Conservation (phyloP, 1,139 yeast genomes). For the Hyphopichia pseudoburtonii region DNA sequence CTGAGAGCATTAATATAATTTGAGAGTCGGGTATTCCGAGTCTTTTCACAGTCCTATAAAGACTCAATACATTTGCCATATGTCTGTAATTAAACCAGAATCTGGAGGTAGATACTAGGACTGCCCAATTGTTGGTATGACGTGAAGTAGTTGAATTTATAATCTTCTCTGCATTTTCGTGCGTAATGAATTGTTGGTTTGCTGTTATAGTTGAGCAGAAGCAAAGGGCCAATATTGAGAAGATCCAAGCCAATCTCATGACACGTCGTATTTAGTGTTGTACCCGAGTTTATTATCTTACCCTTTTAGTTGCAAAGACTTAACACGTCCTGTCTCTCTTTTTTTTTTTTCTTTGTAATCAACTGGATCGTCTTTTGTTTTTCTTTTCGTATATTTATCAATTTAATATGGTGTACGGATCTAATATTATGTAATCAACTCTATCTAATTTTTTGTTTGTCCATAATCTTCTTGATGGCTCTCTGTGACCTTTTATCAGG, state of each 20-base stretch:
- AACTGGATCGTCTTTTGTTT: too few relatives aligned
- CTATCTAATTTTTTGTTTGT: too few relatives aligned
- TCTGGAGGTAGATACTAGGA: conserved; percentile 88
- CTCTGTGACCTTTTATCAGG: conserved; percentile 16
- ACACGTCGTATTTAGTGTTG: too few relatives aligned
- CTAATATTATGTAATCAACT: too few relatives aligned
- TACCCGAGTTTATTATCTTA: too few relatives aligned
- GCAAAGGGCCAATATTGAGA: not conserved
- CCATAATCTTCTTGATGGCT: not conserved
- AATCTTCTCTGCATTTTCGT: conserved; percentile 23
- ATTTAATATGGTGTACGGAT: too few relatives aligned
- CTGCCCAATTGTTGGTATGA: conserved; percentile 93
- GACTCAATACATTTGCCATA: conserved; percentile 92
- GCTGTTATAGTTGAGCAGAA: conserved; percentile 5
- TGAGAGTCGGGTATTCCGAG: conserved; percentile 98
- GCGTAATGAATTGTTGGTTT: conserved; percentile 11
- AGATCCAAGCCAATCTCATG: not conserved
- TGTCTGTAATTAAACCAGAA: conserved; percentile 98
- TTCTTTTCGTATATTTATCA: too few relatives aligned
- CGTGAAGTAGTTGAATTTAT: conserved; percentile 31
- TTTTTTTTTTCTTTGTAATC: too few relatives aligned
- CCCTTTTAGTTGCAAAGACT: too few relatives aligned
- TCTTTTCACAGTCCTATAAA: conserved; percentile 93
- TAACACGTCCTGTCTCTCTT: too few relatives aligned
- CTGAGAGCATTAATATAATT: conserved; percentile 92